Conservation (phyloP, 768 basidiomycete genomes). For the Russula sp. region DNA sequence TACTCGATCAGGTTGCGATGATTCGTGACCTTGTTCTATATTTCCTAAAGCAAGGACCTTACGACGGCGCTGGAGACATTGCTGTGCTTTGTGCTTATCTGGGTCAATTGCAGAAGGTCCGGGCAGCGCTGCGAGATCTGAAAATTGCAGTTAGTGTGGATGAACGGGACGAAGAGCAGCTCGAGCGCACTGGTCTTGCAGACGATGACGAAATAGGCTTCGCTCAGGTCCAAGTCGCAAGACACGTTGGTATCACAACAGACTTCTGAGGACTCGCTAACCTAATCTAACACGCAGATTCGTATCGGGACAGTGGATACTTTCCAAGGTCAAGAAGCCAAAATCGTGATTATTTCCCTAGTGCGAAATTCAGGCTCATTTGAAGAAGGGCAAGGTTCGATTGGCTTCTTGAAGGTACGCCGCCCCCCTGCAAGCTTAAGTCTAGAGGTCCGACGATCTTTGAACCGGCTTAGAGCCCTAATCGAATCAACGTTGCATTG, state of each 20-base stretch:
- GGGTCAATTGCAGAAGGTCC: slow-evolving; percentile 43
- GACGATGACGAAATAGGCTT: slow-evolving; percentile 35
- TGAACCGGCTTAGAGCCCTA: slow-evolving; percentile 28
- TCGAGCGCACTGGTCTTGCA: slow-evolving; percentile 46
- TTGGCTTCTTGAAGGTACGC: slow-evolving; percentile 69
- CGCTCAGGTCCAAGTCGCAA: slow-evolving; percentile 47
- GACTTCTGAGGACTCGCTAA: background rate
- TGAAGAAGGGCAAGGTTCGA: slow-evolving; percentile 34
- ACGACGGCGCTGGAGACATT: slow-evolving; percentile 43
- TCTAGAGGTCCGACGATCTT: slow-evolving; percentile 30
- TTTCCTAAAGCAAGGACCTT: slow-evolving; percentile 47
- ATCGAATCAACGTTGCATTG: slow-evolving; percentile 50
- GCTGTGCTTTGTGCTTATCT: slow-evolving; percentile 51
- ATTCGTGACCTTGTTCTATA: slow-evolving; percentile 50
- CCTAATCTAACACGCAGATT: slow-evolving; percentile 37
- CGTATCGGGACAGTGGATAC: slow-evolving; percentile 71
- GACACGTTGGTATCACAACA: slow-evolving; percentile 37
- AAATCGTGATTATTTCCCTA: slow-evolving; percentile 66
- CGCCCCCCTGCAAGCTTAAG: background rate
- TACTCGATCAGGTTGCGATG: slow-evolving; percentile 33
- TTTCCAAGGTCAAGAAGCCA: slow-evolving; percentile 71
- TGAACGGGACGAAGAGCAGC: slow-evolving; percentile 58
- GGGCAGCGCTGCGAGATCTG: slow-evolving; percentile 35
- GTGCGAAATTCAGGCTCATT: slow-evolving; percentile 62
- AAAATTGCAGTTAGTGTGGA: slow-evolving; percentile 62